Base-by-base conservation (phyloP, 148 eudicot species). In the Simmondsia chinensis region DNA sequence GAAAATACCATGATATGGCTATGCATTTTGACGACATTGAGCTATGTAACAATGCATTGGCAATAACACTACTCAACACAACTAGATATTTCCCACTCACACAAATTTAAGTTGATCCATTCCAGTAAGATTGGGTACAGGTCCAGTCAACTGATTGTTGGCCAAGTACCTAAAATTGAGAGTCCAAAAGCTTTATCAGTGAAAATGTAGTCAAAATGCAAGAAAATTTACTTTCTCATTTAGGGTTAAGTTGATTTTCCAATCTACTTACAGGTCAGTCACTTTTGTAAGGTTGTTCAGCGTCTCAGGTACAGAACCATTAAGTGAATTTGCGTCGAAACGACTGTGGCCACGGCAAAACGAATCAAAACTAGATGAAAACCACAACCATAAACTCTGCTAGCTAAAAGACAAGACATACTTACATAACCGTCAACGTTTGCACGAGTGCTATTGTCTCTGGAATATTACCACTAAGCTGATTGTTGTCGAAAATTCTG, bases 121-220 rank as follows among this genome's bases (percentile, higher is more conserved):
- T 28, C 50, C 56, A 28, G 61, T 27, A 10, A 63, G 61, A 23
- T 63, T 61, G 3, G 61, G 68, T 1, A 63, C 42, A 34, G 61
- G 45, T 19, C 43, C 68, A 5, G 15, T 42, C 45, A 63, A 63
- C 20, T 56, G 39, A 35, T 63, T 63, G 50, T 56, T 42, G 28
- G 61, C 50, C 56, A 63, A 34, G 55, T 63, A 55, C 20, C 68
- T 63, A 61, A 22, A 41, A 48, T n/a, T n/a, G n/a, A n/a, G n/a
- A n/a, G n/a, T n/a, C n/a, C n/a, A n/a, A n/a, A n/a, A n/a, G n/a
- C n/a, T n/a, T n/a, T n/a, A n/a, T n/a, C n/a, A 40, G 5, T 20
- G 35, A 43, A 20, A 21, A 25, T 20, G 16, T 9, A 14, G 16
- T 12, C 0, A 20, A 15, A 23, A 27, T 24, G 20, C 43, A 33